A percentile compares a stretch with the other conserved stretches of the same genome.
Evolutionary conservation across 148 eudicot genomes (phyloP).

Genomic region (Camellia sinensis): DNA sequence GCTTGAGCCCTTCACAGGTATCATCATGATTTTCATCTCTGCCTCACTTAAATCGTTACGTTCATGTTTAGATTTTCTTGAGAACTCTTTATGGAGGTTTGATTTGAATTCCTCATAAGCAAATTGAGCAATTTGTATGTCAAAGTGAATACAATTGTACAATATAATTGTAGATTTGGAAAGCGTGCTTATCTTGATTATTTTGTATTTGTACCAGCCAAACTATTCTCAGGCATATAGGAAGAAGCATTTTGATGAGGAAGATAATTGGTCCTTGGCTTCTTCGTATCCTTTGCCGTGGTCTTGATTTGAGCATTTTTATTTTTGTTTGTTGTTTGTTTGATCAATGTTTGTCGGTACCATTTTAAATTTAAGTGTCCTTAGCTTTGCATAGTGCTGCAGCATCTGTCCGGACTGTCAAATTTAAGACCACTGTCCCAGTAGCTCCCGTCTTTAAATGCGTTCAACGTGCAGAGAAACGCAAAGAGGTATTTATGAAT

Average conservation of each 20-base stretch:
- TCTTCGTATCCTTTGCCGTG: slow-evolving; percentile 79
- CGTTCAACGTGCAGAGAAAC: slow-evolving; percentile 56
- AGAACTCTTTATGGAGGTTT: not conserved
- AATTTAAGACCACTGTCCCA: slow-evolving; percentile 71
- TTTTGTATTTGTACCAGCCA: slow-evolving; percentile 35
- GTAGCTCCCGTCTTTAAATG: slow-evolving; percentile 71
- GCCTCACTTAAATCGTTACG: not conserved
- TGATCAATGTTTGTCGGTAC: not conserved
- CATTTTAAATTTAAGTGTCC: slow-evolving; percentile 20
- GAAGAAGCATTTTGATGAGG: slow-evolving; percentile 59
- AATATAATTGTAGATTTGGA: slow-evolving; percentile 1
- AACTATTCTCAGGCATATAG: slow-evolving; percentile 44
- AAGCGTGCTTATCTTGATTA: slow-evolving; percentile 5
- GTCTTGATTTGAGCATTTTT: not conserved
- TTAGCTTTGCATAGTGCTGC: slow-evolving; percentile 52
- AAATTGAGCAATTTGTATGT: not conserved
- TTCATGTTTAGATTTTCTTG: not conserved
- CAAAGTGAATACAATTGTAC: not conserved
- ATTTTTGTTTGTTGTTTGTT: not conserved
- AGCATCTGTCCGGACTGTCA: slow-evolving; percentile 61
- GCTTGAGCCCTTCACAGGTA: not conserved
- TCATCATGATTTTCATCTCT: slow-evolving; percentile 1
- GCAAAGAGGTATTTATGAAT: slow-evolving; percentile 67
- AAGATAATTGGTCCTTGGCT: slow-evolving; percentile 80
- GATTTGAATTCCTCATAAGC: not conserved